Evolutionary conservation across 495 filamentous ascomycete genomes (phyloP), one percentile per base, ranked within the genome.

Genomic region (Daldinia loculata): DNA sequence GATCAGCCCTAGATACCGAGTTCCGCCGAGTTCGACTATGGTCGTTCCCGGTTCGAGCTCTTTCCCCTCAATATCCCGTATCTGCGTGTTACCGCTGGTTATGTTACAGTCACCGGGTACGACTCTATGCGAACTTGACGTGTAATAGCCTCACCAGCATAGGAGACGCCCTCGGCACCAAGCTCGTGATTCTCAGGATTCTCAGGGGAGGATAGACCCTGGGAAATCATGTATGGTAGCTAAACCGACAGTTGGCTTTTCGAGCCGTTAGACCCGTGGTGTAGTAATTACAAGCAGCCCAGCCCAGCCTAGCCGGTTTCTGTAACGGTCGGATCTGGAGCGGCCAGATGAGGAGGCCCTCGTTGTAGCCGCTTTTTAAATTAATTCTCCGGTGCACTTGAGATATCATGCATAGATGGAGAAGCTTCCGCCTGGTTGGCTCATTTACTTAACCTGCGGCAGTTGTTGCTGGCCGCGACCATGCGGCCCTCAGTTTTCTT

Each of bases 371-470:
- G 70, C 66, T 63, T 60, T 59, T 59, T 48, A 73, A 60, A 66
- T 73, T 66, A 73, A 73, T 73, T 73, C 70, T 73, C 70, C 70
- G 70, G 66, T 58, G 61, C 66, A 66, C 62, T 66, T 66, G 58
- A 57, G 70, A 73, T 73, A 61, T 41, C 58, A 30, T 68, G 62
- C 66, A 73, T 73, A 61, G 57, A 56, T 58, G 56, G 29, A 15
- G 56, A 32, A 66, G 29, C 65, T 50, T 69, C 70, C 48, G 57
- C 57, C 70, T 66, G 61, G 70, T 73, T 73, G 66, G 70, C 57
- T 39, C 53, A 43, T 69, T 69, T 55, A 69, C 66, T 57, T 66
- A 66, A 69, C 61, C 66, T 66, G 64, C 70, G 70, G 70, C 57
- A 73, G 62, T 73, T 73, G 34, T 36, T 39, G 52, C 61, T 51